These are phyloP conservation scores for Rhodomyrtus tomentosa DNA, from an alignment of 345 rosid species.

Conservation along the genomic window DNA sequence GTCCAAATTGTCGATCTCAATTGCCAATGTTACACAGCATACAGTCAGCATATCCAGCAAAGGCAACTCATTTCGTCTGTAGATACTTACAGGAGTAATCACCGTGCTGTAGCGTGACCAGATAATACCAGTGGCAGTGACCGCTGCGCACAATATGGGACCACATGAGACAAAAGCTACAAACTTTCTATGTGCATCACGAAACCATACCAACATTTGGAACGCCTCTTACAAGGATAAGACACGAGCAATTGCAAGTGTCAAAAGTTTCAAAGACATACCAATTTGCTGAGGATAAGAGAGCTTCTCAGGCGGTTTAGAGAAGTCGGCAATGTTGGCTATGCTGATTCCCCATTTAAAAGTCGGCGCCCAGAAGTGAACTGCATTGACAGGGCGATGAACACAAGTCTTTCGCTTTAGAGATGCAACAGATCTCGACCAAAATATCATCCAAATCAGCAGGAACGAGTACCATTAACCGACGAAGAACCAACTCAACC, in stretches of 20 bases:
- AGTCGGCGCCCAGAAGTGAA: conserved; percentile 95
- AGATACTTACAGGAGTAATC: conserved; percentile 62
- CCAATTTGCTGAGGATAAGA: conserved; percentile 89
- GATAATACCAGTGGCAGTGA: conserved; percentile 56
- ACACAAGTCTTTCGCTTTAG: background rate
- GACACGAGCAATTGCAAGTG: background rate
- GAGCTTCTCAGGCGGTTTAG: conserved; percentile 74
- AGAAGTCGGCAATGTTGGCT: conserved; percentile 76
- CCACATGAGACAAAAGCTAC: background rate
- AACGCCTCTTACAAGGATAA: background rate
- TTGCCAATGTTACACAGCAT: background rate
- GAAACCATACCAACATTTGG: background rate
- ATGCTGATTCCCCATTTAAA: conserved; percentile 94
- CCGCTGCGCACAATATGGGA: conserved; percentile 36
- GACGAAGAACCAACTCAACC: background rate
- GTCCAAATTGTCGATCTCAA: background rate
- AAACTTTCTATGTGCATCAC: background rate
- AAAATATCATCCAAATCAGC: background rate
- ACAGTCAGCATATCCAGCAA: background rate
- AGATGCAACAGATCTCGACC: background rate
- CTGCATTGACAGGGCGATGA: conserved; percentile 16
- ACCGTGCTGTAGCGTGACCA: conserved; percentile 86
- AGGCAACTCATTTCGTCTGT: background rate
- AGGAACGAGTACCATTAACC: background rate
- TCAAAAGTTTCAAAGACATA: conserved; percentile 1